A percentile compares a stretch with the other conserved stretches of the same genome.
phyloP scores from a whole-genome alignment of 805 yeast species.

The Diddensiella caesifluorescens region DNA sequence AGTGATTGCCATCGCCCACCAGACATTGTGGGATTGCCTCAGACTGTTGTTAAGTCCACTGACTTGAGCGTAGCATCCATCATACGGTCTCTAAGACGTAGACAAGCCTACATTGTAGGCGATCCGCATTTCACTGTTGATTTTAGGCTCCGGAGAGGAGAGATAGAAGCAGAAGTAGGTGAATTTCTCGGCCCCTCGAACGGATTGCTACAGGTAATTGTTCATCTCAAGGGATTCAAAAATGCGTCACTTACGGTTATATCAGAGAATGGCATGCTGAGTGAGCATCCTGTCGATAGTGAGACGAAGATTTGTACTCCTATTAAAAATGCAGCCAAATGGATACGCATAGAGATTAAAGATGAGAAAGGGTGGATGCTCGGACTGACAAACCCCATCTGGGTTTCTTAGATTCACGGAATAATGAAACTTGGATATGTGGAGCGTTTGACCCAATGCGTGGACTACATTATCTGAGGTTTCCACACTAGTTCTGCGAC shows the following conservation, averaged over 20 bases:
- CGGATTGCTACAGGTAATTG: neutral
- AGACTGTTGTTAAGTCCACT: constrained; percentile 8
- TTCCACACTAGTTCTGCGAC: too few species aligned
- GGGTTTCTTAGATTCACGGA: constrained; percentile 10
- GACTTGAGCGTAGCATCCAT: constrained; percentile 8
- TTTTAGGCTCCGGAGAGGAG: neutral
- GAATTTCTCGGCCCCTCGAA: neutral
- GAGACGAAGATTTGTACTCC: constrained; percentile 1
- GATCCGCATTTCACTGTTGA: neutral
- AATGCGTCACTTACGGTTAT: neutral
- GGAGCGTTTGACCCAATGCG: too few species aligned
- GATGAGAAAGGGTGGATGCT: constrained; percentile 8
- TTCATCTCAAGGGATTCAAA: constrained; percentile 1
- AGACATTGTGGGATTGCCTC: constrained; percentile 10
- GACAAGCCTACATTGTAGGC: constrained; percentile 10
- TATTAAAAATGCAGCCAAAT: constrained; percentile 1
- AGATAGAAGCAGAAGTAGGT: neutral
- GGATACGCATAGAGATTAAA: constrained; percentile 9
- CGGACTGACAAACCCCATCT: constrained; percentile 16
- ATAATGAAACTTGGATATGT: too few species aligned
- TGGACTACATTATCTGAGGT: too few species aligned
- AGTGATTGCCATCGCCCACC: constrained; percentile 14
- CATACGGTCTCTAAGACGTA: constrained; percentile 3
- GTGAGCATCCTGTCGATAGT: too few species aligned
- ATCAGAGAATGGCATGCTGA: neutral